phyloP scores from a whole-genome alignment of 2,329 filamentous ascomycete genomes.

The Fusarium sp. region DNA sequence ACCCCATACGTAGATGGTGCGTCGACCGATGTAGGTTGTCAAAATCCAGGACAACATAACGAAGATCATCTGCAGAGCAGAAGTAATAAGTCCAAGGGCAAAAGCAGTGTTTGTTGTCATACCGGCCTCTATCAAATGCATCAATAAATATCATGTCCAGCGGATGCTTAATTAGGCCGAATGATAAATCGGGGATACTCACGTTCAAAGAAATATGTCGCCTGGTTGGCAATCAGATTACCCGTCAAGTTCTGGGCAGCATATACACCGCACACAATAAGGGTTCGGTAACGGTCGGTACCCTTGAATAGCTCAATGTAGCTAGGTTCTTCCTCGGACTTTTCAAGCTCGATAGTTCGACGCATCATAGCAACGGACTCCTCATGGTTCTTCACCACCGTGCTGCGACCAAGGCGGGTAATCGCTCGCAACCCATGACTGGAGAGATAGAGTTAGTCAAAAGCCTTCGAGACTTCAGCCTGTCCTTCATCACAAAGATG shows the following conservation, averaged over 20 bases:
- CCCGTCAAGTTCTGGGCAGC: constrained; percentile 71
- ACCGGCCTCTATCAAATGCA: constrained; percentile 67
- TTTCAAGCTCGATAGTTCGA: constrained; percentile 67
- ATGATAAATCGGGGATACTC: constrained; percentile 4
- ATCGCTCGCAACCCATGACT: too few species aligned
- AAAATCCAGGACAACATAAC: constrained; percentile 77
- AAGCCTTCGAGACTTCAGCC: too few species aligned
- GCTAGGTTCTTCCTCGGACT: constrained; percentile 58
- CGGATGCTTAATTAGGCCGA: too few species aligned
- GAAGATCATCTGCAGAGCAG: constrained; percentile 71
- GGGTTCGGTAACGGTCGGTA: constrained; percentile 66
- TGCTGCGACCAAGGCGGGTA: constrained; percentile 1
- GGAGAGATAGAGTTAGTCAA: too few species aligned
- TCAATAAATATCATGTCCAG: constrained; percentile 6
- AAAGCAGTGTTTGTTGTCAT: constrained; percentile 68
- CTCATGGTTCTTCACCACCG: not conserved
- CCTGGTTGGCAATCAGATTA: constrained; percentile 73
- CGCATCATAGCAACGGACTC: constrained; percentile 69
- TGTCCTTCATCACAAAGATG: too few species aligned
- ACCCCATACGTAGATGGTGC: constrained; percentile 74
- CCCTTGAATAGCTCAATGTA: constrained; percentile 67
- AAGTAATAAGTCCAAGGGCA: constrained; percentile 73
- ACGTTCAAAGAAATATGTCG: constrained; percentile 69
- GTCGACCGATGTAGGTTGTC: constrained; percentile 73
- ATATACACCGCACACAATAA: constrained; percentile 70